phyloP scores from a whole-genome alignment of 441 rosid species.

The Biscutella laevigata region DNA sequence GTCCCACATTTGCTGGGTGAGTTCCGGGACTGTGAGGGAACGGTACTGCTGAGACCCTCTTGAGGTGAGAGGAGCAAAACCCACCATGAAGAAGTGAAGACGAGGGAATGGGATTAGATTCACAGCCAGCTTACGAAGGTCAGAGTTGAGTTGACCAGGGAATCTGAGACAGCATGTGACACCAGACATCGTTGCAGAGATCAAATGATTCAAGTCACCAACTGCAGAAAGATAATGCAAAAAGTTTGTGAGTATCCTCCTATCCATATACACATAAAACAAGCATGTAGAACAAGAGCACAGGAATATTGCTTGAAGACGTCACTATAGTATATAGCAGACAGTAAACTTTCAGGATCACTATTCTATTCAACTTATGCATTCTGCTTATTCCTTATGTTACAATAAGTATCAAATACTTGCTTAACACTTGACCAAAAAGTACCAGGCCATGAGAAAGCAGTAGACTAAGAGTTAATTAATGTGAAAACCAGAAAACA shows the following conservation, averaged over 20 bases:
- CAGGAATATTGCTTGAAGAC: not conserved
- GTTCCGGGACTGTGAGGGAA: slow-evolving; percentile 46
- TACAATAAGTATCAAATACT: not conserved
- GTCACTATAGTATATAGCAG: not conserved
- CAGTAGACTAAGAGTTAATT: too few species aligned
- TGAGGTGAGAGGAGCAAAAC: slow-evolving; percentile 52
- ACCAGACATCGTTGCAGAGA: slow-evolving; percentile 47
- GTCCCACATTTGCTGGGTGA: slow-evolving; percentile 65
- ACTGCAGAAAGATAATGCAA: slow-evolving; percentile 24
- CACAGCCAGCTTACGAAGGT: slow-evolving; percentile 45
- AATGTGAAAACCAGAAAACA: too few species aligned
- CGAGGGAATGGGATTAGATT: slow-evolving; percentile 55
- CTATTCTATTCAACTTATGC: not conserved
- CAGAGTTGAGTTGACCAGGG: slow-evolving; percentile 54
- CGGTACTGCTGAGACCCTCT: slow-evolving; percentile 51
- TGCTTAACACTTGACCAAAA: not conserved
- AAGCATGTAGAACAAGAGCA: not conserved
- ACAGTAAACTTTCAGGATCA: not conserved
- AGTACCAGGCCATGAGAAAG: too few species aligned
- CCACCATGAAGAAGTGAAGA: slow-evolving; percentile 63
- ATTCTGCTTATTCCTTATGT: not conserved
- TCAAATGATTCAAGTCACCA: slow-evolving; percentile 51
- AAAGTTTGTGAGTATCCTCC: not conserved
- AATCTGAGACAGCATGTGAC: slow-evolving; percentile 54
- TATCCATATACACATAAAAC: not conserved